Evolutionary conservation across 2,329 filamentous ascomycete genomes (phyloP), one percentile per base, ranked within the genome.

Genomic region (Cytospora chrysosperma): DNA sequence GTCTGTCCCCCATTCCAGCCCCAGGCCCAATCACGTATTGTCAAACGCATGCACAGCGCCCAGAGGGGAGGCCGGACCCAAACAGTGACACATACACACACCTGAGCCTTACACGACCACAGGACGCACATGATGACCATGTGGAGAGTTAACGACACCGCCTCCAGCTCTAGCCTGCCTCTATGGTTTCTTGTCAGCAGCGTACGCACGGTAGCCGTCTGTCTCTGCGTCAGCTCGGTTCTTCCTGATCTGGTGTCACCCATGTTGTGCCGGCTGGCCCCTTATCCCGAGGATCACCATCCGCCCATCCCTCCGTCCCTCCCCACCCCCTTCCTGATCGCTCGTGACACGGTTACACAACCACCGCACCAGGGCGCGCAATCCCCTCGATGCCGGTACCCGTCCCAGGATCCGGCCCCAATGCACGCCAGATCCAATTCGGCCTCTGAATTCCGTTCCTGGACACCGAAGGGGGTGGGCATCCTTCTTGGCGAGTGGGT

Each of bases 221-320:
- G 53, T 26, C 15, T 61, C 52, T 10, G 53, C 34, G n/a, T 61
- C 52, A 61, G 53, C 62, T 34, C 49, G 19, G 26, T 21, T 19
- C 28, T 43, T 55, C 47, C 54, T 26, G 51, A 65, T 65, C 59
- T 62, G 32, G 63, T 65, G 63, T 53, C 49, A 62, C 63, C 32
- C 43, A 56, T 51, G 13, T 32, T 63, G 63, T 60, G 50, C 40
- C 52, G 40, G 9, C 32, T 34, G 9, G 32, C 51, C 50, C 59
- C 63, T 9, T 52, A 53, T 56, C 27, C 24, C 26, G 26, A 30
- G 47, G 30, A 43, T 64, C 32, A 34, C 40, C 27, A 34, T 52
- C 10, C 28, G 12, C 26, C 54, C 6, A 17, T 56, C 24, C 27
- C 53, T 56, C 15, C 32, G 10, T 32, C 19, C 17, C n/a, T 2